Evolutionary conservation across 1,284 basidiomycete genomes (phyloP).

Genomic region (Irpex sp.): DNA sequence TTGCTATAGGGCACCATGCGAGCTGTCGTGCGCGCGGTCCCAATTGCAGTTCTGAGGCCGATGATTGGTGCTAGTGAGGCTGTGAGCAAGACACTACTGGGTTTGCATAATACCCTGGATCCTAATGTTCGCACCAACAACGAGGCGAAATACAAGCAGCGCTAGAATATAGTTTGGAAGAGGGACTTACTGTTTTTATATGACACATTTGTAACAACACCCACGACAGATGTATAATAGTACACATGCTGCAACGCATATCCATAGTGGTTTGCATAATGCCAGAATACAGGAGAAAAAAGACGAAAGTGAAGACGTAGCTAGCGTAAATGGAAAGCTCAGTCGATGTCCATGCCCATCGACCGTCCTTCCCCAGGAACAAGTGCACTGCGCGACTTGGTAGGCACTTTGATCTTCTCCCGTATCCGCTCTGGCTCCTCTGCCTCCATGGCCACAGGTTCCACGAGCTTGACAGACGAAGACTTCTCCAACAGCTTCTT

Average conservation of each 20-base stretch:
- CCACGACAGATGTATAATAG: constrained; percentile 17
- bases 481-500: constrained; percentile 60
- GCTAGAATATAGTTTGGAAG: constrained; percentile 30
- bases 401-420: constrained; percentile 80
- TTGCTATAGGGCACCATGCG: constrained; percentile 75
- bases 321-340: constrained; percentile 17
- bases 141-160: constrained; percentile 87
- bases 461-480: constrained; percentile 65
- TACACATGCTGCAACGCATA: constrained; percentile 14
- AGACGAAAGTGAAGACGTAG: constrained; percentile 1
- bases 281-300: constrained; percentile 2
- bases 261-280: constrained; percentile 1
- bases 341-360: constrained; percentile 84
- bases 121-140: constrained; percentile 76
- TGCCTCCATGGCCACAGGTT: constrained; percentile 54
- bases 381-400: constrained; percentile 68
- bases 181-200: background rate
- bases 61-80: constrained; percentile 98
- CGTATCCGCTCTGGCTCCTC: constrained; percentile 47
- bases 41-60: constrained; percentile 92
- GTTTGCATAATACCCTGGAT: constrained; percentile 87
- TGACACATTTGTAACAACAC: constrained; percentile 15
- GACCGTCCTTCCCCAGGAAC: constrained; percentile 72
- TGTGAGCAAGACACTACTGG: constrained; percentile 91
- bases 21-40: constrained; percentile 93